These are phyloP conservation scores for Arachis monticola DNA, from an alignment of 331 rosid genomes.

Conservation along the genomic window DNA sequence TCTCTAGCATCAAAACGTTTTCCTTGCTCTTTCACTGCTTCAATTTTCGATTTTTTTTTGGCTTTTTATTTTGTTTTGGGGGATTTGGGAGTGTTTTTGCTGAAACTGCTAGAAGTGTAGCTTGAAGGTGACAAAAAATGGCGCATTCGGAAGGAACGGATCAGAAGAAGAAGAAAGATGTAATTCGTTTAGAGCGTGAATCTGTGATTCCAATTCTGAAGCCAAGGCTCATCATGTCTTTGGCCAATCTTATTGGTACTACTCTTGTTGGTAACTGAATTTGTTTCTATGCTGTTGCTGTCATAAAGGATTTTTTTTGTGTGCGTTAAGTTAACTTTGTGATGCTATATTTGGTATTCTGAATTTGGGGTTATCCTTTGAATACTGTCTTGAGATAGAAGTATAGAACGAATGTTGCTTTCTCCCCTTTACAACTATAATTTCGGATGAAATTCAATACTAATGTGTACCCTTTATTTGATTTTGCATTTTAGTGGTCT, in stretches of 20 bases:
- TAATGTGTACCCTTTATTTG: neutral
- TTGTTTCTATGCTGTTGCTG: conserved; percentile 15
- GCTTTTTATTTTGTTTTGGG: no score
- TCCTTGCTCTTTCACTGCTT: conserved; percentile 15
- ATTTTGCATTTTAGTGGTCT: no score
- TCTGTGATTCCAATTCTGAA: conserved; percentile 87
- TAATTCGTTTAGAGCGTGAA: conserved; percentile 88
- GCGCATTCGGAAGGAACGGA: conserved; percentile 26
- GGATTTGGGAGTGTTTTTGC: conserved; percentile 9
- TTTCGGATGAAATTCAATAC: conserved; percentile 17
- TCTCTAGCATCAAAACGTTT: conserved; percentile 5
- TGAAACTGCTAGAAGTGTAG: conserved; percentile 32
- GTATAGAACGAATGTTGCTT: conserved; percentile 1
- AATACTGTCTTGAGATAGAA: conserved; percentile 8
- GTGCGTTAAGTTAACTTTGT: neutral
- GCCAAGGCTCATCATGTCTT: conserved; percentile 79
- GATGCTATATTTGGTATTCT: neutral
- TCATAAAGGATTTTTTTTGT: neutral
- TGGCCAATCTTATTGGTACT: conserved; percentile 88
- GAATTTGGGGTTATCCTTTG: conserved; percentile 25
- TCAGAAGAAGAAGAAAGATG: conserved; percentile 46
- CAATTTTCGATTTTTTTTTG: conserved; percentile 4
- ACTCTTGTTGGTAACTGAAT: neutral
- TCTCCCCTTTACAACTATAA: neutral
- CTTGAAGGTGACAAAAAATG: conserved; percentile 26